Conservation (phyloP, 345 rosid species). For the Clausena lansium region DNA sequence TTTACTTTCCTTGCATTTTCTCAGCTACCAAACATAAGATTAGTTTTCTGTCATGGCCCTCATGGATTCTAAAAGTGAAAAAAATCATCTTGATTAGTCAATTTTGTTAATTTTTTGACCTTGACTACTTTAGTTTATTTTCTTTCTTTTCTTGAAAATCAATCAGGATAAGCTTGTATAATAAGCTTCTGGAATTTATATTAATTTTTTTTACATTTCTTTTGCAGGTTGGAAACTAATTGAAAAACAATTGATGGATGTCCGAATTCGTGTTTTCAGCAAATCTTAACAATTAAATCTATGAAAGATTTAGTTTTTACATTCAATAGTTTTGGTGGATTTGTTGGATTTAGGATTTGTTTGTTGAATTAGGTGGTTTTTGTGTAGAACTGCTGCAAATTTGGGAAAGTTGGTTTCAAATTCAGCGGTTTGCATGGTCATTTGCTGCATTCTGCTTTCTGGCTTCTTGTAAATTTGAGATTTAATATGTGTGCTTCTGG, state of each 20-base stretch:
- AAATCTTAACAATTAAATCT: not conserved
- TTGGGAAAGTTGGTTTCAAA: no score
- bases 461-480: no score
- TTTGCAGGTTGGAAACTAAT: conserved; percentile 4
- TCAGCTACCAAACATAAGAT: not conserved
- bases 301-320: not conserved
- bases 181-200: not conserved
- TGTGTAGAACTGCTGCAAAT: no score
- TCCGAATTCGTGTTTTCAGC: no score
- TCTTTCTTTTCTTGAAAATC: not conserved
- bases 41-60: not conserved
- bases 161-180: not conserved
- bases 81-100: not conserved
- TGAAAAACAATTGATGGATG: no score
- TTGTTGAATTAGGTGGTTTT: no score
- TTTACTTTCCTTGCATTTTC: conserved; percentile 12
- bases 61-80: not conserved
- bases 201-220: not conserved
- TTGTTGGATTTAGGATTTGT: no score
- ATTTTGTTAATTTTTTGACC: not conserved
- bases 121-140: not conserved
- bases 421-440: no score
- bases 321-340: not conserved
- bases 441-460: no score
- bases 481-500: no score